These are phyloP conservation scores for Sideroxylon spinosum DNA, from an alignment of 179 eudicot genomes.

Conservation along the genomic window DNA sequence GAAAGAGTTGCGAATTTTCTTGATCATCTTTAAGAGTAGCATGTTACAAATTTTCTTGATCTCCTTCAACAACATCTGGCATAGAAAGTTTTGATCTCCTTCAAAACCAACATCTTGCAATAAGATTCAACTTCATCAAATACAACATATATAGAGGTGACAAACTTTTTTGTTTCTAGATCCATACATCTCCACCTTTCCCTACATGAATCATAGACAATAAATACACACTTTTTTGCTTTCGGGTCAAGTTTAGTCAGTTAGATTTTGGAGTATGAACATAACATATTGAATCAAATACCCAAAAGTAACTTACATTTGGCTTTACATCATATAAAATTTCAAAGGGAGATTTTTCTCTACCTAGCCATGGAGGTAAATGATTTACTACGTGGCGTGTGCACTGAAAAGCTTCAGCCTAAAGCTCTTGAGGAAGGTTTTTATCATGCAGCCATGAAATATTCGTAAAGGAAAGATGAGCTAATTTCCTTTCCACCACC, in stretches of 20 bases:
- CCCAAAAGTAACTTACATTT: constrained; percentile 17
- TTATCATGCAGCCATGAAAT: constrained; percentile 23
- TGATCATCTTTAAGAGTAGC: not conserved
- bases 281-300: constrained; percentile 13
- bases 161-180: constrained; percentile 18
- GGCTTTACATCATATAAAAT: constrained; percentile 2
- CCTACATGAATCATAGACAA: constrained; percentile 7
- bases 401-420: not conserved
- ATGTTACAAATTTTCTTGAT: not conserved
- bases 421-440: not conserved
- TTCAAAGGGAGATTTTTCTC: constrained; percentile 15
- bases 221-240: not conserved
- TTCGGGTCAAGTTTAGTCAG: constrained; percentile 8
- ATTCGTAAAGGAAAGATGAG: not conserved
- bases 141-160: not conserved
- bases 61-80: not conserved
- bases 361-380: constrained; percentile 16
- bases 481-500: constrained; percentile 17
- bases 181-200: constrained; percentile 22
- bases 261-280: constrained; percentile 4
- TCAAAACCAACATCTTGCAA: not conserved
- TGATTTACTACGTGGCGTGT: constrained; percentile 16
- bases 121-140: constrained; percentile 4
- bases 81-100: not conserved
- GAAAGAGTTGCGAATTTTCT: not conserved